These are phyloP conservation scores for Chaetoceros tenuissimus DNA, from an alignment of 108 stramenopile genomes.

Conservation along the genomic window DNA sequence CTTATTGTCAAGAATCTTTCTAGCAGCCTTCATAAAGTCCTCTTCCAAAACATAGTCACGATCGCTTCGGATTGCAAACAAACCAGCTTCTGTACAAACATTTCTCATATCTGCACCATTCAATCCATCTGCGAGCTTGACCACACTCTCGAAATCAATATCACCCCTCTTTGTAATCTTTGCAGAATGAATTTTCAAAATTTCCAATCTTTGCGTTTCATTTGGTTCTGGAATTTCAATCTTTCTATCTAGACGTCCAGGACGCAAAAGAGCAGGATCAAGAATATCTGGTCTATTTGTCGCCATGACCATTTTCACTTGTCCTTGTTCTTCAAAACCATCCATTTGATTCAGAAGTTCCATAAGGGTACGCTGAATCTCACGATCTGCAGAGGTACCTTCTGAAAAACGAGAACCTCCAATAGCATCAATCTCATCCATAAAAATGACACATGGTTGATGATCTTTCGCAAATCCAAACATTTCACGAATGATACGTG, in stretches of 20 bases:
- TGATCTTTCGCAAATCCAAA: conserved; percentile 97
- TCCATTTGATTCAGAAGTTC: conserved; percentile 99
- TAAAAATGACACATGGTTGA: conserved; percentile 97
- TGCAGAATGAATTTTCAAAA: conserved; percentile 94
- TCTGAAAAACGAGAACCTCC: conserved; percentile 95
- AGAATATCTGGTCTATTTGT: conserved; percentile 99
- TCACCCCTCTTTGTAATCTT: conserved; percentile 94
- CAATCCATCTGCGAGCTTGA: conserved; percentile 96
- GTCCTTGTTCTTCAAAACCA: conserved; percentile 94
- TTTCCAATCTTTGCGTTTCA: conserved; percentile 93
- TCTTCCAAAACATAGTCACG: conserved; percentile 96
- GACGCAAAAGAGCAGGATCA: conserved; percentile 96
- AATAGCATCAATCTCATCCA: conserved; percentile 99
- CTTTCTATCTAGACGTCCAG: conserved; percentile 98
- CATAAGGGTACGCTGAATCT: conserved; percentile 99
- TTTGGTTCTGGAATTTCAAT: conserved; percentile 99
- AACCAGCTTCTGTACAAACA: conserved; percentile 96
- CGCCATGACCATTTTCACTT: conserved; percentile 99
- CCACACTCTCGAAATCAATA: conserved; percentile 95
- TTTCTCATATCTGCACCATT: conserved; percentile 99
- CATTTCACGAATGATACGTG: conserved; percentile 98
- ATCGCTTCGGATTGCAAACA: conserved; percentile 97
- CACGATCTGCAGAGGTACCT: conserved; percentile 94
- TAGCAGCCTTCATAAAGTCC: conserved; percentile 99
- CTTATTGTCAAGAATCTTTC: conserved; percentile 98